phyloP scores from a whole-genome alignment of 164 flowering plant genomes.

The Vitis rupestris region DNA sequence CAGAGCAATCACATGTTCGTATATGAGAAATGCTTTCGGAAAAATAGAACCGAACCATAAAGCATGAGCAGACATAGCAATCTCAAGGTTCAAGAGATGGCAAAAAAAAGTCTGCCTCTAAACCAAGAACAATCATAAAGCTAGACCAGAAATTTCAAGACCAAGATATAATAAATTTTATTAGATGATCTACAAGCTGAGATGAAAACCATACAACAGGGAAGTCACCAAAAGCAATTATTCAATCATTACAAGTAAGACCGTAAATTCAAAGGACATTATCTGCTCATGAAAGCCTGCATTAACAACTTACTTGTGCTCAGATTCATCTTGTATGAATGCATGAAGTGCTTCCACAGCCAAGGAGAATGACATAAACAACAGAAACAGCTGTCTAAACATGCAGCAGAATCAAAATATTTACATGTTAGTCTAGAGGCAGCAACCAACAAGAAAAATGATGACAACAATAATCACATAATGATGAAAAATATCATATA shows the following conservation, averaged over 20 bases:
- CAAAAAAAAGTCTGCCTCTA: too few species aligned
- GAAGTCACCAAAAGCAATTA: not conserved
- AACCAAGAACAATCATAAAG: too few species aligned
- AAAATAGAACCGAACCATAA: too few species aligned
- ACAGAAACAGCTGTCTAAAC: constrained; percentile 98
- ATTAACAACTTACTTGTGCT: constrained; percentile 83
- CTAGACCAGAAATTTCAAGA: too few species aligned
- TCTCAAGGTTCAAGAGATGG: too few species aligned
- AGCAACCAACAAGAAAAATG: not conserved
- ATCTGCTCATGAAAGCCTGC: not conserved
- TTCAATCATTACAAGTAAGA: not conserved
- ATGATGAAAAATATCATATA: too few species aligned
- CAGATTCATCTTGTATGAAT: constrained; percentile 95
- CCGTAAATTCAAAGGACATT: not conserved
- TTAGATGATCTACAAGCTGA: too few species aligned
- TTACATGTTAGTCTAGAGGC: constrained; percentile 35
- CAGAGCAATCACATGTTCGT: too few species aligned
- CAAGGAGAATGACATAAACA: constrained; percentile 94
- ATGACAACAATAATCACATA: not conserved
- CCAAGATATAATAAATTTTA: too few species aligned
- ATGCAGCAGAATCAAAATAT: constrained; percentile 37
- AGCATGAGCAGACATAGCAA: too few species aligned
- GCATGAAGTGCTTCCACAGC: constrained; percentile 99
- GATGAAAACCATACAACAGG: too few species aligned
- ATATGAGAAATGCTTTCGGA: too few species aligned